Percentiles rank a stretch among this genome's conserved stretches.
Conservation (phyloP, 2,329 filamentous ascomycete genomes). For the Aspergillus tubingensis region DNA sequence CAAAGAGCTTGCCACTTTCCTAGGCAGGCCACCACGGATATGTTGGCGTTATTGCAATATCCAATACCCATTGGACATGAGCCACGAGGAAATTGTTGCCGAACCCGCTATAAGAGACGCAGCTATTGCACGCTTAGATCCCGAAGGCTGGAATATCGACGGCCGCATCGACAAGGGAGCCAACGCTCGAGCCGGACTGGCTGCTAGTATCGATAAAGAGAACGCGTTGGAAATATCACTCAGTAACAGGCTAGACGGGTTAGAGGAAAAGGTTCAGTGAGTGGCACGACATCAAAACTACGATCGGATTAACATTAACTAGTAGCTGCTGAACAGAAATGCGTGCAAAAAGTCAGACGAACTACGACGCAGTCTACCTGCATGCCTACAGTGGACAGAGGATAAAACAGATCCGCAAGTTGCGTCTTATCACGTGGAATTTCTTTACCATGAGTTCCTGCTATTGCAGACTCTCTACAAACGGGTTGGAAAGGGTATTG, state of each 20-base stretch:
- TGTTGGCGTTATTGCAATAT: constrained; percentile 39
- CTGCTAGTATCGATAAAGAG: constrained; percentile 21
- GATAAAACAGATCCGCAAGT: background rate
- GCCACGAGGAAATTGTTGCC: constrained; percentile 20
- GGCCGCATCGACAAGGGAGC: constrained; percentile 14
- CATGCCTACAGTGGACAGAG: constrained; percentile 12
- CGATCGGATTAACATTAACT: too few relatives aligned
- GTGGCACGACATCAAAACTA: background rate
- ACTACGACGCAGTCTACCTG: constrained; percentile 1
- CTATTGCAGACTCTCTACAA: constrained; percentile 22
- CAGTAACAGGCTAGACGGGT: background rate
- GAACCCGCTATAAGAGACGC: constrained; percentile 14
- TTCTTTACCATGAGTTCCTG: constrained; percentile 24
- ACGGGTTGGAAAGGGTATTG: constrained; percentile 11
- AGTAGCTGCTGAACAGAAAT: background rate
- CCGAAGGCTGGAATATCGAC: constrained; percentile 27
- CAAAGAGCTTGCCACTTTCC: constrained; percentile 49
- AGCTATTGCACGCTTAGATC: constrained; percentile 16
- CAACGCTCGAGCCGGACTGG: constrained; percentile 10
- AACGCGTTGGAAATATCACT: constrained; percentile 25
- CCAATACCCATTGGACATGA: constrained; percentile 23
- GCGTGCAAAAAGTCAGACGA: constrained; percentile 5
- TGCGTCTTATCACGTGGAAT: constrained; percentile 18
- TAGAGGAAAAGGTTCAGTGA: constrained; percentile 10
- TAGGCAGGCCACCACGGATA: constrained; percentile 50